Conservation (phyloP, 352 stramenopile genomes). For the Saprolegnia parasitica region DNA sequence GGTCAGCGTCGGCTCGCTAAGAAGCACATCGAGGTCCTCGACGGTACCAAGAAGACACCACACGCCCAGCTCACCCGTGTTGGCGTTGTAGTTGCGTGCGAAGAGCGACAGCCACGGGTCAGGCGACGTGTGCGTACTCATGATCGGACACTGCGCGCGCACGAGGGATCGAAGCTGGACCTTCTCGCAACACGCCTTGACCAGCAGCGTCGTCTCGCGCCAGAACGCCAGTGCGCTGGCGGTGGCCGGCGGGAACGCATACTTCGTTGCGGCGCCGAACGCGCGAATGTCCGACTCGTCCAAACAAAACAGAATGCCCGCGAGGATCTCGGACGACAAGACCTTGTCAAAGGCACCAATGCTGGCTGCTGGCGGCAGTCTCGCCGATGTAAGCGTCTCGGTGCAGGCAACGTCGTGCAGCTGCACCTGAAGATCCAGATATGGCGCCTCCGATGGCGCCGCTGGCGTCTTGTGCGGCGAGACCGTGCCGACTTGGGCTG, state of each 20-base stretch:
- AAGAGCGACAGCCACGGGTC: background rate
- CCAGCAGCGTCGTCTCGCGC: slow-evolving; percentile 37
- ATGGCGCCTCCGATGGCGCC: background rate
- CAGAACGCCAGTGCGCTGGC: background rate
- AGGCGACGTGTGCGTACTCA: background rate
- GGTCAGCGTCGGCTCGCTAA: background rate
- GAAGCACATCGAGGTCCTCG: background rate
- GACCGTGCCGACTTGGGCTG: background rate
- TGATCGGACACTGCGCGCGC: background rate
- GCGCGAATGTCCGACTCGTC: slow-evolving; percentile 37
- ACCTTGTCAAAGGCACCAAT: slow-evolving; percentile 45
- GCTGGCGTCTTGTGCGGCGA: background rate
- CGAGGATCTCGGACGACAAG: slow-evolving; percentile 32
- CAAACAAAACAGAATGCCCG: slow-evolving; percentile 50
- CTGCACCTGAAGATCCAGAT: slow-evolving; percentile 2
- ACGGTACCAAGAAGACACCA: background rate
- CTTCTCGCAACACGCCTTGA: slow-evolving; percentile 1
- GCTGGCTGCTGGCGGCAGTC: background rate
- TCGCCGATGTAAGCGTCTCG: background rate
- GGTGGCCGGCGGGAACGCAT: slow-evolving; percentile 9
- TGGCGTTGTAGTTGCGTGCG: background rate
- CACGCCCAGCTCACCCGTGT: background rate
- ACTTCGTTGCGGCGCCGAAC: slow-evolving; percentile 32
- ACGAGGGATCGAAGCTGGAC: background rate
- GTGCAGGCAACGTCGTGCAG: slow-evolving; percentile 3